These are phyloP conservation scores for Dendryphion nanum DNA, from an alignment of 2,329 filamentous ascomycete genomes.

Conservation along the genomic window DNA sequence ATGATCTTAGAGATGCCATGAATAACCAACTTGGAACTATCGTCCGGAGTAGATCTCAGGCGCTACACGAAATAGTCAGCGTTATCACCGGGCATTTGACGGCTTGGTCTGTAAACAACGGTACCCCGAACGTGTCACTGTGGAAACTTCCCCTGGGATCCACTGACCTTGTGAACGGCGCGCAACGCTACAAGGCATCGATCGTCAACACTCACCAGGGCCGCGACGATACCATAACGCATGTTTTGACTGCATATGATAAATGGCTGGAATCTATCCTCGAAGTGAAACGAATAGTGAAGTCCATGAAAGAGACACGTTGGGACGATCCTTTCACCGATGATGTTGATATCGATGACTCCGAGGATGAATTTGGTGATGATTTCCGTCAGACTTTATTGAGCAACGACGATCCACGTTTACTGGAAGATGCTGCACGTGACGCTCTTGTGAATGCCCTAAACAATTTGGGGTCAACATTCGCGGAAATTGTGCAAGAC, in stretches of 20 bases:
- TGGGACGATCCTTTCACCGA: slow-evolving; percentile 77
- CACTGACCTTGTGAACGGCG: slow-evolving; percentile 65
- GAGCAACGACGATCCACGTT: slow-evolving; percentile 68
- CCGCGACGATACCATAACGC: slow-evolving; percentile 64
- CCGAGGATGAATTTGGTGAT: slow-evolving; percentile 70
- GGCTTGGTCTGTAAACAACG: slow-evolving; percentile 49
- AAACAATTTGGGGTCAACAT: slow-evolving; percentile 55
- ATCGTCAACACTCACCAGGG: slow-evolving; percentile 72
- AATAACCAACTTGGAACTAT: slow-evolving; percentile 66
- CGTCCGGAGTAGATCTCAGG: slow-evolving; percentile 61
- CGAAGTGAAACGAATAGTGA: slow-evolving; percentile 62
- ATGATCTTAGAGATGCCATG: slow-evolving; percentile 66
- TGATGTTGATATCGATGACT: slow-evolving; percentile 62
- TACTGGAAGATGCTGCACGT: slow-evolving; percentile 61
- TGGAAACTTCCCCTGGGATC: slow-evolving; percentile 68
- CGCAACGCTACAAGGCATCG: slow-evolving; percentile 65
- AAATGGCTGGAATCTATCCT: slow-evolving; percentile 74
- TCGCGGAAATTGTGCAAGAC: slow-evolving; percentile 44
- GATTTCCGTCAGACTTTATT: slow-evolving; percentile 66
- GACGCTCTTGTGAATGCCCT: slow-evolving; percentile 58
- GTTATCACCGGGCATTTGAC: slow-evolving; percentile 63
- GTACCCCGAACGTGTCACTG: slow-evolving; percentile 54
- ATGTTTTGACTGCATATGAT: slow-evolving; percentile 63
- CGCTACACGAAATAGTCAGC: slow-evolving; percentile 63
- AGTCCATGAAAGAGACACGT: slow-evolving; percentile 63